Base-by-base conservation (phyloP, 108 stramenopile species). In the Cyclotella choctawhatcheeana region DNA sequence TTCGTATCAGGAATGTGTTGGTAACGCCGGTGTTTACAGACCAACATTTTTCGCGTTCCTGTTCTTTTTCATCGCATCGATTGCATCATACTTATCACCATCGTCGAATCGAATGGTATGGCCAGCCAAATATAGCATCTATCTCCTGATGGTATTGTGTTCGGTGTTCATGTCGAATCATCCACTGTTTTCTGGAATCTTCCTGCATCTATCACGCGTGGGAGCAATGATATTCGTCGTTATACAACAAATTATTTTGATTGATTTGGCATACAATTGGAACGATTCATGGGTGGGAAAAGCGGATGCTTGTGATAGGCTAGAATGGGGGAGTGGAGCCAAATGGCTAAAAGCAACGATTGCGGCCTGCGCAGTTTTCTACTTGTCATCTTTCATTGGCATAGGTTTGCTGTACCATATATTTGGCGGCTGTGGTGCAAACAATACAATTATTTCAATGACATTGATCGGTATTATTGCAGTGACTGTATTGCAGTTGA, bases 201-300 rank as follows among this genome's bases (percentile, higher is more conserved):
- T 82, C 72, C 48, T 94, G 44, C 82, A 89, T 51, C 63, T 93
- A 35, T 90, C 89, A 0, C 74, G 96, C 20, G 66, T 92, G 53
- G 91, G 92, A 12, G 88, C 78, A 13, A 63, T 89, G 1, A 13
- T 93, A 17, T 97, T 94, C 81, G 80, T 88, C 58, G 14, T 94
- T 16, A 47, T 92, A 3, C 86, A 93, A 56, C 93, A 94, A 78
- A 55, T 97, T 6, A 85, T 97, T 44, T 69, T 97, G 60, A 70
- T 97, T 40, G 96, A 97, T 66, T 35, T 94, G 52, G 96, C 96
- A 0, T 88, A 89, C 71, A 90, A 91, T 64, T 93, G 90, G 89
- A 94, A 94, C 58, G 91, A 92, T 35, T 74, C 81, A 20, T 94
- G 92, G 93, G 81, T 97, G n/a, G 82, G 74, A 3, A 92, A 89